Evolutionary conservation across 1,284 basidiomycete genomes (phyloP).

Genomic region (Cutaneotrichosporon sp.): DNA sequence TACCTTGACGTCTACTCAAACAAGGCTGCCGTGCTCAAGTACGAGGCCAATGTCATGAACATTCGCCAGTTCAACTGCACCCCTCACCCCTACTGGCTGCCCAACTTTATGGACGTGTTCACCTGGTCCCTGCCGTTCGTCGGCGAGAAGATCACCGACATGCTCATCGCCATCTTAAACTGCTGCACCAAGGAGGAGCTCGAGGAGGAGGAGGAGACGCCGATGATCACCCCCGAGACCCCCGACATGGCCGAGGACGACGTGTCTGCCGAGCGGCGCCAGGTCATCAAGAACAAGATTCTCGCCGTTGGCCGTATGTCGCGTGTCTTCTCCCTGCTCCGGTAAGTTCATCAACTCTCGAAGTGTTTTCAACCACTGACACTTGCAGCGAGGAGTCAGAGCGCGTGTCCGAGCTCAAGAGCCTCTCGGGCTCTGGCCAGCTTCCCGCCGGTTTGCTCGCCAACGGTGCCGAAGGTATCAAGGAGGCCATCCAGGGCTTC

Average conservation of each 20-base stretch:
- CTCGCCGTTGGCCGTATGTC: conserved; percentile 96
- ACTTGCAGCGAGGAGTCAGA: conserved; percentile 85
- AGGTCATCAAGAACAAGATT: conserved; percentile 95
- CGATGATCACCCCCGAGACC: conserved; percentile 42
- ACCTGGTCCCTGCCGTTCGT: conserved; percentile 99
- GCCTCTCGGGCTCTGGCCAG: conserved; percentile 68
- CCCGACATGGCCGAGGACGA: conserved; percentile 45
- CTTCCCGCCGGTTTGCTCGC: conserved; percentile 84
- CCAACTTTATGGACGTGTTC: conserved; percentile 99
- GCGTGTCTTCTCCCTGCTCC: conserved; percentile 88
- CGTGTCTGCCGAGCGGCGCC: conserved; percentile 67
- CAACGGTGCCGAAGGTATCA: conserved; percentile 89
- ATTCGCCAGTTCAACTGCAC: conserved; percentile 86
- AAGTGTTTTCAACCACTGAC: too few relatives aligned
- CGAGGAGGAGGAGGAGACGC: conserved; percentile 66
- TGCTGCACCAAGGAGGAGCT: conserved; percentile 92
- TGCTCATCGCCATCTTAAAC: conserved; percentile 90
- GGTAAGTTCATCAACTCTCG: conserved; percentile 41
- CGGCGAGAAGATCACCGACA: conserved; percentile 95
- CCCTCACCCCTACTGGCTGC: conserved; percentile 93
- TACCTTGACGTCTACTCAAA: conserved; percentile 96
- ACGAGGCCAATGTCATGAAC: conserved; percentile 95
- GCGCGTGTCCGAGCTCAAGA: conserved; percentile 94
- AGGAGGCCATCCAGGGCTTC: conserved; percentile 88
- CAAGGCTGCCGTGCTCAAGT: conserved; percentile 93